Base-by-base conservation (phyloP, 768 basidiomycete genomes). In the Botryobasidium botryosum region DNA sequence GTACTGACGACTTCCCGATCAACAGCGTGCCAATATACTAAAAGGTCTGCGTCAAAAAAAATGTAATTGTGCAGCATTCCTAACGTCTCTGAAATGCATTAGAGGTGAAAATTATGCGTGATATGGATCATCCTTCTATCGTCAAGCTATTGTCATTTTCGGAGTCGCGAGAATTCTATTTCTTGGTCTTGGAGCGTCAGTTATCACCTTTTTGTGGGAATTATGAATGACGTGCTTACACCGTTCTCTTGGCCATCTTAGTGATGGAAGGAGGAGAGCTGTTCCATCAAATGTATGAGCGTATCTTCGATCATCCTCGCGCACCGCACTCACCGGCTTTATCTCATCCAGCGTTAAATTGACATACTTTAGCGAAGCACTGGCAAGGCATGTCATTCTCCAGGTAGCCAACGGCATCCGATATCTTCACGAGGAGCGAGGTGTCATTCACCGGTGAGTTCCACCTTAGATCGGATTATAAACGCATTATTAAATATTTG, bases 81-180 rank as follows among this genome's bases (percentile, higher is more conserved):
- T 6, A 41, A 7, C 18, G n/a, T 29, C 28, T n/a, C n/a, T n/a
- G n/a, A n/a, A n/a, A n/a, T n/a, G n/a, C 12, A 47, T 5, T 59
- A 87, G 94, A 99, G 77, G 94, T 99, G 10, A 90, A 94, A 63
- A 97, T 99, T 57, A 99, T 99, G 92, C 83, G 91, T 28, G 85
- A 86, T 13, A 83, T 75, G 43, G 77, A 81, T 50, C 90, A 97
- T 56, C 79, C 87, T n/a, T 72, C 79, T 23, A 79, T 99, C 55
- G 80, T 97, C 56, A 90, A 88, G 61, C 77, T 99, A 15, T 65
- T 79, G 33, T 81, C 80, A 37, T 97, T 97, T 59, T 86, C 77
- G 50, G 94, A 99, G 62, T 88, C 87, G 8, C 66, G 68, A 20
- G 90, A 97, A 53, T 74, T 92, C 57, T 99, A 96, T 60, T 99